Conservation (phyloP, 2,329 filamentous ascomycete genomes). For the Curvularia sp. region DNA sequence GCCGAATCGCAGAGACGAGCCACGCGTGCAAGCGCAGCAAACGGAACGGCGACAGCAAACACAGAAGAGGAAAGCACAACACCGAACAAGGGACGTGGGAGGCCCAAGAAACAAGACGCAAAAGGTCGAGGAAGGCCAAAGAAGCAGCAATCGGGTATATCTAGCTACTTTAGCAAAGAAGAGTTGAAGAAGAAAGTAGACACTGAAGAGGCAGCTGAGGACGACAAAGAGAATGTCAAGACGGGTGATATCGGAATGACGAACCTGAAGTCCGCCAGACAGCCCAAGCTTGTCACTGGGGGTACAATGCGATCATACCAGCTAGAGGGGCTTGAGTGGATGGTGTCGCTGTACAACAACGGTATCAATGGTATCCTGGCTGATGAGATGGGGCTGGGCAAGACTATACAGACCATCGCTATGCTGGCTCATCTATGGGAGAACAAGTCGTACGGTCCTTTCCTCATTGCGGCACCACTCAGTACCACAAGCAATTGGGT, state of each 20-base stretch:
- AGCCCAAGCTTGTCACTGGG: conserved; percentile 83
- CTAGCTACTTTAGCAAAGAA: conserved; percentile 67
- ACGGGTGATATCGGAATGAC: conserved; percentile 68
- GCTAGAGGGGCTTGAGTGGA: conserved; percentile 92
- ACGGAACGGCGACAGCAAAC: conserved; percentile 20
- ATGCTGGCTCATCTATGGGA: conserved; percentile 87
- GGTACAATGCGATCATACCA: conserved; percentile 96
- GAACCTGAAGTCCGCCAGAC: conserved; percentile 79
- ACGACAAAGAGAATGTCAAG: conserved; percentile 64
- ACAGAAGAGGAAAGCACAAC: conserved; percentile 30
- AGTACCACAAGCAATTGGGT: conserved; percentile 97
- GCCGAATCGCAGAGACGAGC: conserved; percentile 56
- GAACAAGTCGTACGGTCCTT: conserved; percentile 85
- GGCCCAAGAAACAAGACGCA: conserved; percentile 48
- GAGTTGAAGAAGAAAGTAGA: conserved; percentile 62
- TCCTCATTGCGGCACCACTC: conserved; percentile 86
- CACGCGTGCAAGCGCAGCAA: conserved; percentile 49
- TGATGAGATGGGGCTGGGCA: conserved; percentile 93
- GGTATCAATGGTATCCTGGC: conserved; percentile 90
- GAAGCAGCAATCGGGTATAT: conserved; percentile 57
- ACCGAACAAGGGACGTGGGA: conserved; percentile 43
- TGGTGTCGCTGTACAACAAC: conserved; percentile 82
- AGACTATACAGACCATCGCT: conserved; percentile 90
- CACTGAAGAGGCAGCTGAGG: conserved; percentile 64
- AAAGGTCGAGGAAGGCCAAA: conserved; percentile 50